These are phyloP conservation scores for Apiospora rasikravindrae DNA, from an alignment of 2,329 filamentous ascomycete species.

Conservation along the genomic window DNA sequence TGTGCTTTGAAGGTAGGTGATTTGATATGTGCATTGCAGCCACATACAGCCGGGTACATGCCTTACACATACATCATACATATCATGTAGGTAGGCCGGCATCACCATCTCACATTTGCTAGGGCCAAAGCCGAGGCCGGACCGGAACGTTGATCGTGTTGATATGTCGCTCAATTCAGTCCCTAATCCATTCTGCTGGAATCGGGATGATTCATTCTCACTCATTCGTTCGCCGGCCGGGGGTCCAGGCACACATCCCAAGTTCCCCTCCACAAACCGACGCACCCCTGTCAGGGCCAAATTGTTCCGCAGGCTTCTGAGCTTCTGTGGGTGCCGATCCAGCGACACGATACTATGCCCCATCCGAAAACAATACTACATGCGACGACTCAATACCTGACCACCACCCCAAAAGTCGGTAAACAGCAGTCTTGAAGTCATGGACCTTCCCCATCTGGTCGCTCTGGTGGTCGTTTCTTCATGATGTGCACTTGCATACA, in stretches of 20 bases:
- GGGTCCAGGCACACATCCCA: neutral
- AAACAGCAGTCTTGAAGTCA: neutral
- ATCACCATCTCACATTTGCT: neutral
- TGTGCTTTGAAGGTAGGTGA: neutral
- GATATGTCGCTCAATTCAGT: neutral
- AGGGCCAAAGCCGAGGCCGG: neutral
- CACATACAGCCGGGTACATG: neutral
- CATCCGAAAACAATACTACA: neutral
- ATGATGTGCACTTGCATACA: neutral
- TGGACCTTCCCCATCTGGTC: neutral
- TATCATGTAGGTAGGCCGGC: neutral
- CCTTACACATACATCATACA: neutral
- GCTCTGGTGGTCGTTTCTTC: neutral
- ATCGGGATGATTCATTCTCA: neutral
- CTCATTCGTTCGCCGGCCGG: neutral
- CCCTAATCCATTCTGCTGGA: neutral
- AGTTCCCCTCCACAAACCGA: neutral
- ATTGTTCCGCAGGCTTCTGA: conserved; percentile 14
- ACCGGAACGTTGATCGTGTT: neutral
- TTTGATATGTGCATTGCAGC: neutral
- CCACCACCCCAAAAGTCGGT: neutral
- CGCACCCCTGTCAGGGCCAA: neutral
- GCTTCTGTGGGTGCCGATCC: conserved; percentile 1
- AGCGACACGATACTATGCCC: neutral
- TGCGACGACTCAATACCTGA: neutral